Percentiles rank a stretch among this genome's conserved stretches.
phyloP scores from a whole-genome alignment of 1,284 basidiomycete species.

The Ceratobasidium sp. region DNA sequence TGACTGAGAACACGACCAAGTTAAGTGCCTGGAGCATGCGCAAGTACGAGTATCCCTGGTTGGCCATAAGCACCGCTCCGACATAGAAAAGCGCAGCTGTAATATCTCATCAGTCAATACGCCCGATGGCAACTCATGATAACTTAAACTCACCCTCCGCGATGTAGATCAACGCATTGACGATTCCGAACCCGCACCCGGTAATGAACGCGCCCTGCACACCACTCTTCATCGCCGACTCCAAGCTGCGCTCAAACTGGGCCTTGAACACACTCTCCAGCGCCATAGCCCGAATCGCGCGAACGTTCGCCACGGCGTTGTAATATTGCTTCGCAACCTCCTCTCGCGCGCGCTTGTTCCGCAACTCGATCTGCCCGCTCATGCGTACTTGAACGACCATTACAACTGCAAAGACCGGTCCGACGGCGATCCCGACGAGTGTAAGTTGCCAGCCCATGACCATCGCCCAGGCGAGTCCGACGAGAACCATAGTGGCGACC shows the following conservation, averaged over 20 bases:
- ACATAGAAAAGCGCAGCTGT: slow-evolving; percentile 90
- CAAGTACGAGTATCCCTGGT: slow-evolving; percentile 86
- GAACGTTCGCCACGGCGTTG: slow-evolving; percentile 89
- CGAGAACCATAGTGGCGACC: slow-evolving; percentile 82
- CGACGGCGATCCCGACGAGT: slow-evolving; percentile 88
- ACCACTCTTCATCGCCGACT: slow-evolving; percentile 75
- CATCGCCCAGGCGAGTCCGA: slow-evolving; percentile 91
- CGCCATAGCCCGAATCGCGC: slow-evolving; percentile 91
- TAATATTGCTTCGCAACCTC: slow-evolving; percentile 89
- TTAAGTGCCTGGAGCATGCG: slow-evolving; percentile 92
- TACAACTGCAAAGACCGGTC: slow-evolving; percentile 82
- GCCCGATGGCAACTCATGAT: not conserved
- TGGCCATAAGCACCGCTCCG: slow-evolving; percentile 84
- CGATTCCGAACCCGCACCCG: slow-evolving; percentile 85
- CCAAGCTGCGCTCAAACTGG: slow-evolving; percentile 75
- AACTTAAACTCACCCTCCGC: slow-evolving; percentile 68
- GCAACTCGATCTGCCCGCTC: slow-evolving; percentile 77
- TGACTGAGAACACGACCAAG: slow-evolving; percentile 92
- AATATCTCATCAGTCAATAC: slow-evolving; percentile 30
- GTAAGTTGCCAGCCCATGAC: slow-evolving; percentile 93
- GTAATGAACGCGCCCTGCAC: slow-evolving; percentile 84
- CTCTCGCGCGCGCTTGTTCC: slow-evolving; percentile 88
- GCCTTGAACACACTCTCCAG: slow-evolving; percentile 81
- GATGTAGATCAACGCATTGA: slow-evolving; percentile 86
- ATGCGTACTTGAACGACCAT: slow-evolving; percentile 81